Conservation (phyloP, 305 asterid genomes). For the Rubia tinctorum region DNA sequence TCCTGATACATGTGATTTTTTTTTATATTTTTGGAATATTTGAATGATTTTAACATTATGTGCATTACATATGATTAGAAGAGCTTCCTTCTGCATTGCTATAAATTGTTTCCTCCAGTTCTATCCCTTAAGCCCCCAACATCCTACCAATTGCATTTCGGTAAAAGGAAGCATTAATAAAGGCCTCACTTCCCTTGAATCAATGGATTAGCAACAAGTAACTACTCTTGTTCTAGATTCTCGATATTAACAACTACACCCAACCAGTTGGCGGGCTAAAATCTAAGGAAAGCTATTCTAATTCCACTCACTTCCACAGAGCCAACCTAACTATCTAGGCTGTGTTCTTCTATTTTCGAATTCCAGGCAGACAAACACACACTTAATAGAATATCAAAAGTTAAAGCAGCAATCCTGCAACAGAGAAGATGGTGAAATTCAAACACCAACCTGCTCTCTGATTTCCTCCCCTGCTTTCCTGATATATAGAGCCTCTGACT, state of each 20-base stretch:
- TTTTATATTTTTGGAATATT: not conserved
- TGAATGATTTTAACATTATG: not conserved
- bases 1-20: not conserved
- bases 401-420: too few relatives aligned
- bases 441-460: conserved; percentile 71
- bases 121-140: not conserved
- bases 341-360: not conserved
- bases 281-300: not conserved
- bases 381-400: not conserved
- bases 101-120: not conserved
- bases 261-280: not conserved
- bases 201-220: too few relatives aligned
- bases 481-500: conserved; percentile 83
- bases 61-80: not conserved
- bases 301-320: not conserved
- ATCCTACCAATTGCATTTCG: not conserved
- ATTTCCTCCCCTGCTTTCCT: conserved; percentile 99
- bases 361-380: not conserved
- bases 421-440: too few relatives aligned
- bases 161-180: not conserved
- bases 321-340: not conserved
- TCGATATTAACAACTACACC: not conserved
- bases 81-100: not conserved
- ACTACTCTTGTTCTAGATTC: not conserved
- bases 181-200: too few relatives aligned